These are phyloP conservation scores for Chaetomiaceae sp. DNA, from an alignment of 2,329 filamentous ascomycete genomes.

Conservation along the genomic window DNA sequence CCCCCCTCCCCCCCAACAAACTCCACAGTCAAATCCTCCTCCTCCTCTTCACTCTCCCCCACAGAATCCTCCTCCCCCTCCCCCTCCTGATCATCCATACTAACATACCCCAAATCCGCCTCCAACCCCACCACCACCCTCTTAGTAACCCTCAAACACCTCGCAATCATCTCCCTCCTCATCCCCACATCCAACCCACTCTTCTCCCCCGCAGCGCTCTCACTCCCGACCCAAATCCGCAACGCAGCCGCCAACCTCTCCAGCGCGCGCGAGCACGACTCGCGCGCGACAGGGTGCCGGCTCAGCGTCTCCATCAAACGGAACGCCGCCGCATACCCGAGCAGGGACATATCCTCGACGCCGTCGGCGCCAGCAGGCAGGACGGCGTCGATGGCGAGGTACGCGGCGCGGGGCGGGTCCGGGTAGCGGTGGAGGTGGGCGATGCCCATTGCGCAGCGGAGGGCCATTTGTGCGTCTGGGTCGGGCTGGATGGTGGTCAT, in stretches of 20 bases:
- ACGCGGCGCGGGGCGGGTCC: slow-evolving; percentile 38
- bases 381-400: slow-evolving; percentile 47
- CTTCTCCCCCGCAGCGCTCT: slow-evolving; percentile 40
- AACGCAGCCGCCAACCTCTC: slow-evolving; percentile 54
- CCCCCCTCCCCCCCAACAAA: not conserved
- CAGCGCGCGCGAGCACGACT: slow-evolving; percentile 44
- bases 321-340: slow-evolving; percentile 56
- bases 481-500: slow-evolving; percentile 38
- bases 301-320: slow-evolving; percentile 52
- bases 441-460: slow-evolving; percentile 57
- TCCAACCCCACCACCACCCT: slow-evolving; percentile 56
- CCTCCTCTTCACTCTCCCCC: too few relatives aligned
- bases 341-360: slow-evolving; percentile 43
- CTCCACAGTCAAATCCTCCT: too few relatives aligned
- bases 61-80: slow-evolving; percentile 26
- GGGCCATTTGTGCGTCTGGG: slow-evolving; percentile 51
- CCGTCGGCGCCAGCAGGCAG: slow-evolving; percentile 36
- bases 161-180: slow-evolving; percentile 50
- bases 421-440: slow-evolving; percentile 50
- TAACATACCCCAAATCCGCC: slow-evolving; percentile 55
- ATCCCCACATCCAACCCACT: slow-evolving; percentile 47
- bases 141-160: slow-evolving; percentile 53
- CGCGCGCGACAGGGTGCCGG: slow-evolving; percentile 42
- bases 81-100: slow-evolving; percentile 48
- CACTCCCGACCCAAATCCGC: slow-evolving; percentile 56